Conservation (phyloP, 257 asterid species). For the Handroanthus guayacan region DNA sequence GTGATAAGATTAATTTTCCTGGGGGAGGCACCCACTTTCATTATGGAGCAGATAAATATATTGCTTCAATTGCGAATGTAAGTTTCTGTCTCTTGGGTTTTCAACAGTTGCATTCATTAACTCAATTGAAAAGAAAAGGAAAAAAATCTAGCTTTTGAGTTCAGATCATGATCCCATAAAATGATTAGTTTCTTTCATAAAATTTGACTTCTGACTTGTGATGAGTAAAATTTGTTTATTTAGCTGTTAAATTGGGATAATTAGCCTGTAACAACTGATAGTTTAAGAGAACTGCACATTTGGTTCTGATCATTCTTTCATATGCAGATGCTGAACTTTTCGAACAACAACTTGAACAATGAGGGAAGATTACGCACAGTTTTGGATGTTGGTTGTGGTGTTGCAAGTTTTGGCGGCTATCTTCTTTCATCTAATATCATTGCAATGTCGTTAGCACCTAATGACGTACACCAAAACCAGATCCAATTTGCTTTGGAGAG, state of each 20-base stretch:
- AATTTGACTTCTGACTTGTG: neutral
- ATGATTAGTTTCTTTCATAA: neutral
- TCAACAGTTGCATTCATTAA: neutral
- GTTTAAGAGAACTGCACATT: neutral
- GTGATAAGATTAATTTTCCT: constrained; percentile 79
- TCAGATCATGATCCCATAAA: constrained; percentile 6
- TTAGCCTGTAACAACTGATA: neutral
- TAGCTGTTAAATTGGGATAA: constrained; percentile 8
- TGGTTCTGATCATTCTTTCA: constrained; percentile 22
- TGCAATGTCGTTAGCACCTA: constrained; percentile 88
- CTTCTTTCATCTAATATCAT: constrained; percentile 77
- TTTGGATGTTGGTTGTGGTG: constrained; percentile 90
- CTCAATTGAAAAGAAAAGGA: neutral
- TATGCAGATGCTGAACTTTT: constrained; percentile 77
- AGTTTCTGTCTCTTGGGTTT: constrained; percentile 36
- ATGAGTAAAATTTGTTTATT: neutral
- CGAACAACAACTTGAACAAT: constrained; percentile 66
- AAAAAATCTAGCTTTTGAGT: constrained; percentile 9
- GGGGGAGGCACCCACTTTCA: constrained; percentile 97
- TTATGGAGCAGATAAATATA: constrained; percentile 85
- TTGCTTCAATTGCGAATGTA: constrained; percentile 83
- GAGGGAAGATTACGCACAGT: constrained; percentile 77
- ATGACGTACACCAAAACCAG: constrained; percentile 91
- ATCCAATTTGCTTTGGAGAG: constrained; percentile 90
- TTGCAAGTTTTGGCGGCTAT: constrained; percentile 91